phyloP scores from a whole-genome alignment of 2,329 filamentous ascomycete genomes.

The Fusarium coicis region DNA sequence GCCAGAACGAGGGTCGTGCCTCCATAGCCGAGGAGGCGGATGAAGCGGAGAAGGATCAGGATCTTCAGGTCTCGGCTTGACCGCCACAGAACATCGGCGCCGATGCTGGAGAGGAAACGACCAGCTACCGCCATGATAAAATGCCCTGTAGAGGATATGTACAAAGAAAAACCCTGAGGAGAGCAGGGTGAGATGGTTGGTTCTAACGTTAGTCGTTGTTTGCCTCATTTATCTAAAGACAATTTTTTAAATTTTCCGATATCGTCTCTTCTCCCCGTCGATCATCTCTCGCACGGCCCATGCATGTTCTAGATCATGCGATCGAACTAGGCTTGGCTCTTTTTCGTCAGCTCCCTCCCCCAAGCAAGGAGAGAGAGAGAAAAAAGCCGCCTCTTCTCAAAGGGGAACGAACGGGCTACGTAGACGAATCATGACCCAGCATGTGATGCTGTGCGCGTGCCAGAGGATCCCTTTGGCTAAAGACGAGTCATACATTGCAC shows the following conservation, averaged over 20 bases:
- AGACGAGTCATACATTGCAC: conserved; percentile 20
- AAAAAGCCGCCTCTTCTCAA: conserved; percentile 8
- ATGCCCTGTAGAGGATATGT: not conserved
- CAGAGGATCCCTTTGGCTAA: conserved; percentile 7
- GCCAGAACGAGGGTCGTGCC: conserved; percentile 37
- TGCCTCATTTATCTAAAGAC: conserved; percentile 1
- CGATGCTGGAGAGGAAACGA: conserved; percentile 31
- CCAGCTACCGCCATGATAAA: not conserved
- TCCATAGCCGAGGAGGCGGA: conserved; percentile 36
- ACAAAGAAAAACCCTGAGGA: not conserved
- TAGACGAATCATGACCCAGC: conserved; percentile 13
- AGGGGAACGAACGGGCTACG: not conserved
- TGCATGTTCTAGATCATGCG: conserved; percentile 8
- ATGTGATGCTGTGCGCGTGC: not conserved
- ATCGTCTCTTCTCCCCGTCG: not conserved
- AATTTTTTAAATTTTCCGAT: not conserved
- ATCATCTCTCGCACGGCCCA: conserved; percentile 3
- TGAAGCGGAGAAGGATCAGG: conserved; percentile 32
- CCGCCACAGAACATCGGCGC: conserved; percentile 31
- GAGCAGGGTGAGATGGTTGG: too few species aligned
- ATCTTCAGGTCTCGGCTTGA: conserved; percentile 37
- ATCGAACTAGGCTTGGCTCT: not conserved
- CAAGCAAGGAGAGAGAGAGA: not conserved
- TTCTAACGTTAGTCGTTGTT: not conserved
- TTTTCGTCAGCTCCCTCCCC: not conserved